These are phyloP conservation scores for Pilobolus umbonatus DNA, from an alignment of 192 early-diverging fungal species.

Conservation along the genomic window DNA sequence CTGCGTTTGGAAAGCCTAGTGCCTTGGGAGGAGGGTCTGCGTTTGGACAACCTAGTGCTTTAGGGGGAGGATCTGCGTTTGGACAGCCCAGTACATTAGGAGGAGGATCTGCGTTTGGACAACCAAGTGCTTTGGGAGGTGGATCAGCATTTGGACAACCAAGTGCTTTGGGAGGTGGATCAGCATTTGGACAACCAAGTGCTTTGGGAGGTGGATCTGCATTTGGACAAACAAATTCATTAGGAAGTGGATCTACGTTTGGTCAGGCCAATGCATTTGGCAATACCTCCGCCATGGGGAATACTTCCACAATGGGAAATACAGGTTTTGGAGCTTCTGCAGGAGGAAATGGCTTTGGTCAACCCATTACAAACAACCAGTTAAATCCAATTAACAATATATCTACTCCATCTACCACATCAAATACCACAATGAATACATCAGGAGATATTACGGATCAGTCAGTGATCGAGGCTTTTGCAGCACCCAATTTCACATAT, in stretches of 20 bases:
- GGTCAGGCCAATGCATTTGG: slow-evolving; percentile 12
- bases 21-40: slow-evolving; percentile 6
- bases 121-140: slow-evolving; percentile 5
- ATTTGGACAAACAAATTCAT: slow-evolving; percentile 14
- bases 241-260: slow-evolving; percentile 8
- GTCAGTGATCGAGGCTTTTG: slow-evolving; percentile 21
- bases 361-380: background rate
- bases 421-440: background rate
- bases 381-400: background rate
- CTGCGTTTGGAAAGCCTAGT: slow-evolving; percentile 8
- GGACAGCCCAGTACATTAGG: slow-evolving; percentile 18
- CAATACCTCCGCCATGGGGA: slow-evolving; percentile 12
- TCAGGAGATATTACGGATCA: background rate
- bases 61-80: slow-evolving; percentile 4
- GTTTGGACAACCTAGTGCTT: slow-evolving; percentile 1
- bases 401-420: background rate
- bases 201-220: slow-evolving; percentile 5
- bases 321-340: background rate
- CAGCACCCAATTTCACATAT: slow-evolving; percentile 31
- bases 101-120: slow-evolving; percentile 13
- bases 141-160: slow-evolving; percentile 6
- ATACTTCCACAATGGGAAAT: background rate
- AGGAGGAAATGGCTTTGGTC: background rate
- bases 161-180: background rate
- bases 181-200: slow-evolving; percentile 13